Percentiles rank a stretch among this genome's conserved stretches.
These are phyloP conservation scores for Fomes fomentarius DNA, from an alignment of 1,284 basidiomycete species.

Conservation along the genomic window DNA sequence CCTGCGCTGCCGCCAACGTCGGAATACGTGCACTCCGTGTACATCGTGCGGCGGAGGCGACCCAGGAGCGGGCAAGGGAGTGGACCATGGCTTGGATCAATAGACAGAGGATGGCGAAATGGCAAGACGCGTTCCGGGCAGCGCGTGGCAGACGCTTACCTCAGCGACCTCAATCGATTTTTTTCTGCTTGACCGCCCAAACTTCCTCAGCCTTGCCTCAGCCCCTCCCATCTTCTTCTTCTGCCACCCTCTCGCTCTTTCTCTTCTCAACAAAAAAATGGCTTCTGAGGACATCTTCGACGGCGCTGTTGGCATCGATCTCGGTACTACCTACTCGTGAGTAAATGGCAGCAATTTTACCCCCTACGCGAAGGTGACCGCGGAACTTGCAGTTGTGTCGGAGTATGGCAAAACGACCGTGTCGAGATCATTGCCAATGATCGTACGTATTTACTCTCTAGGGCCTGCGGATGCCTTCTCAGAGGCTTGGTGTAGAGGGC, in stretches of 20 bases:
- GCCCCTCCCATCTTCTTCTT: conserved; percentile 30
- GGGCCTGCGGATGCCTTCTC: conserved; percentile 10
- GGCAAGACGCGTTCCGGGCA: conserved; percentile 22
- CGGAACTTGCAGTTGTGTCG: conserved; percentile 72
- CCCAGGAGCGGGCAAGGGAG: conserved; percentile 45
- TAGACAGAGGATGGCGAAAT: conserved; percentile 32
- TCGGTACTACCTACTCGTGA: conserved; percentile 90
- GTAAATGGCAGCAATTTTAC: conserved; percentile 32
- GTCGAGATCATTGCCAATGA: conserved; percentile 99
- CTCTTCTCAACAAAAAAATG: conserved; percentile 62
- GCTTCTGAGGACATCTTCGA: conserved; percentile 95
- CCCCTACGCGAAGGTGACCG: neutral
- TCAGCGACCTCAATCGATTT: conserved; percentile 40
- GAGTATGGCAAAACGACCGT: conserved; percentile 98
- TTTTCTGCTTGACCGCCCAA: conserved; percentile 33
- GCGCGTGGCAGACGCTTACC: conserved; percentile 34
- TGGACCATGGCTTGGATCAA: conserved; percentile 30
- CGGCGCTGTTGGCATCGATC: conserved; percentile 95
- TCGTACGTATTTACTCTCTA: conserved; percentile 56
- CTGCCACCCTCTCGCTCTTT: conserved; percentile 30
- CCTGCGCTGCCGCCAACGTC: conserved; percentile 6
- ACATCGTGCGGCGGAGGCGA: conserved; percentile 42
- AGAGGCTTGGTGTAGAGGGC: conserved; percentile 69
- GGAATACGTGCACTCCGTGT: conserved; percentile 26
- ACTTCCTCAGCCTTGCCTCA: conserved; percentile 25